phyloP scores from a whole-genome alignment of 208 protist species.

The Crithidia fasciculata region DNA sequence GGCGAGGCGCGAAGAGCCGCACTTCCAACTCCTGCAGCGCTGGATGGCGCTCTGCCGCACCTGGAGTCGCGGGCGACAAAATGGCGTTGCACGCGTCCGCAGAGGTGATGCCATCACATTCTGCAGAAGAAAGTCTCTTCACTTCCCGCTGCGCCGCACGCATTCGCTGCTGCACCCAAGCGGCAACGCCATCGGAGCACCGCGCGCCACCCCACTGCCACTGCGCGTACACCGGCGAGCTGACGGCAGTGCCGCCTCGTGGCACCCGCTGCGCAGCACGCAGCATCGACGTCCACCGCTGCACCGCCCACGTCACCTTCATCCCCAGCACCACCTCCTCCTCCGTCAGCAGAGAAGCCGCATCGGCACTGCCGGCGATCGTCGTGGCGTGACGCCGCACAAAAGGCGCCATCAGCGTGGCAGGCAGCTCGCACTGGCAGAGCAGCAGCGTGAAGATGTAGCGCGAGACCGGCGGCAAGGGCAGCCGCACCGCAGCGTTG shows the following conservation, averaged over 20 bases:
- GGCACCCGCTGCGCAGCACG: background rate
- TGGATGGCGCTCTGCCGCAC: background rate
- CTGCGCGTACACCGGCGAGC: background rate
- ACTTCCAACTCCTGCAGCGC: constrained; percentile 17
- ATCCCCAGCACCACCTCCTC: constrained; percentile 41
- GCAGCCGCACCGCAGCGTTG: constrained; percentile 43
- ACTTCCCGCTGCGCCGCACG: background rate
- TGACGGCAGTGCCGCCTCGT: background rate
- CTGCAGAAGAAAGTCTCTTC: background rate
- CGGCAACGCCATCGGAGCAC: background rate
- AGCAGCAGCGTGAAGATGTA: constrained; percentile 54
- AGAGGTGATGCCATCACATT: background rate
- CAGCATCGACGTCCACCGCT: constrained; percentile 29
- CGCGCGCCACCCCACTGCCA: background rate
- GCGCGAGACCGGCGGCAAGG: constrained; percentile 43
- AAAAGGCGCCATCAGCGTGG: constrained; percentile 27
- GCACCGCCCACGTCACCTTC: constrained; percentile 42
- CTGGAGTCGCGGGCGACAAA: background rate
- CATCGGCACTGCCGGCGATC: background rate
- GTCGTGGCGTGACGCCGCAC: constrained; percentile 10
- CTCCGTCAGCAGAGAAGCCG: background rate
- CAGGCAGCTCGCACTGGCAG: constrained; percentile 31
- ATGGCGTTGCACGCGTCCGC: background rate
- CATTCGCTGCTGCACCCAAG: constrained; percentile 6
- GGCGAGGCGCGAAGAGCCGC: constrained; percentile 27